phyloP scores from a whole-genome alignment of 169 alveolate genomes.

The Cryptosporidium muris region DNA sequence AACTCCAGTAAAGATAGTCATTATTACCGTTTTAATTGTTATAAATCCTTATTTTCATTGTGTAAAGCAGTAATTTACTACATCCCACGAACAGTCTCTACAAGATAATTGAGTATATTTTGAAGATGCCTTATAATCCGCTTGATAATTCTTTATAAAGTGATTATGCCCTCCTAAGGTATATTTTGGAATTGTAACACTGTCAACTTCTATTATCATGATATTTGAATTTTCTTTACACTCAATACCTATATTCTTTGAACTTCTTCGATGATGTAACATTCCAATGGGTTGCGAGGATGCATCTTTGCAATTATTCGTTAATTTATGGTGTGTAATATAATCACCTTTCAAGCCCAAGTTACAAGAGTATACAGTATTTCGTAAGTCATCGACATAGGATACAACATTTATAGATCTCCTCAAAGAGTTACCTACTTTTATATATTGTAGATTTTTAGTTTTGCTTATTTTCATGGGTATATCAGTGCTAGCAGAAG shows the following conservation, averaged over 20 bases:
- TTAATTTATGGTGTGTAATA: background rate
- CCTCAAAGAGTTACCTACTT: slow-evolving; percentile 55
- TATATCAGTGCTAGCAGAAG: too few species aligned
- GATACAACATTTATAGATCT: slow-evolving; percentile 67
- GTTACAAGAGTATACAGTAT: background rate
- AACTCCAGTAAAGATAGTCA: background rate
- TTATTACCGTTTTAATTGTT: background rate
- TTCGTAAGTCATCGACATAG: slow-evolving; percentile 16
- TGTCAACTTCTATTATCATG: background rate
- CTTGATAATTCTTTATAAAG: background rate
- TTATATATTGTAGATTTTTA: slow-evolving; percentile 21
- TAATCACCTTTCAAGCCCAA: background rate
- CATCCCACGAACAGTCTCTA: slow-evolving; percentile 70
- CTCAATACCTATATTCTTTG: slow-evolving; percentile 32
- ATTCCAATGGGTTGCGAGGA: too few species aligned
- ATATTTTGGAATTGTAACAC: background rate
- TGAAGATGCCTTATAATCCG: background rate
- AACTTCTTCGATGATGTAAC: slow-evolving; percentile 14
- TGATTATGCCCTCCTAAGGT: too few species aligned
- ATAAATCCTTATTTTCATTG: background rate
- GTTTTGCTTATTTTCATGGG: background rate
- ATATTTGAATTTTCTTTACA: background rate
- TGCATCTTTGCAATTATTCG: background rate
- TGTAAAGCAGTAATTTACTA: slow-evolving; percentile 6
- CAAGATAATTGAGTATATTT: slow-evolving; percentile 38